Evolutionary conservation across 352 stramenopile species (phyloP).

Genomic region (Thalassiosira oceanica): DNA sequence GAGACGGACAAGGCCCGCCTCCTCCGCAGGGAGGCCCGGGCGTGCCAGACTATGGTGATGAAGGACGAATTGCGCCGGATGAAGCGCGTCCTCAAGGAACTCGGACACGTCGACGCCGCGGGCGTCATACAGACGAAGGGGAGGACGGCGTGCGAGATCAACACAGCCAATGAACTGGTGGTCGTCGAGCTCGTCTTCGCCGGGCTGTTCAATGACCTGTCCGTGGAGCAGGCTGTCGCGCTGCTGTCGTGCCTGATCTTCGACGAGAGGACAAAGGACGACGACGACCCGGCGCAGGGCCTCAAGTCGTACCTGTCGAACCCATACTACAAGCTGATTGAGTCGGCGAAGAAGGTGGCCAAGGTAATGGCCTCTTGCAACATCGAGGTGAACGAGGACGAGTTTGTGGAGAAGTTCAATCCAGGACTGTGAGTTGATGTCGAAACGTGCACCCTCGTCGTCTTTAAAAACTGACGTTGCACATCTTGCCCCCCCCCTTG

Average conservation of each 20-base stretch:
- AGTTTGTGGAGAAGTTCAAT: constrained; percentile 97
- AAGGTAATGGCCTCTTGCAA: constrained; percentile 72
- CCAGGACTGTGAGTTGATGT: too few relatives aligned
- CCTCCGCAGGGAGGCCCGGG: constrained; percentile 91
- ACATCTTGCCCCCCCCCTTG: too few relatives aligned
- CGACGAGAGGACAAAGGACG: constrained; percentile 92
- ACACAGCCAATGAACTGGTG: constrained; percentile 96
- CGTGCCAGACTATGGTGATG: constrained; percentile 94
- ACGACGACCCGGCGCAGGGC: constrained; percentile 67
- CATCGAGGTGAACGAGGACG: constrained; percentile 92
- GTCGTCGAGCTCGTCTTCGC: constrained; percentile 99
- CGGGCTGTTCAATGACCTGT: constrained; percentile 93
- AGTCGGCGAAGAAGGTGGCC: constrained; percentile 87
- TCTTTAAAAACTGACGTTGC: too few relatives aligned
- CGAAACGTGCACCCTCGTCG: too few relatives aligned
- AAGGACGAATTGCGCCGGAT: constrained; percentile 92
- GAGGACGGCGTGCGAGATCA: constrained; percentile 96
- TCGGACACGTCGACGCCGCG: constrained; percentile 90
- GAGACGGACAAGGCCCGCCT: constrained; percentile 89
- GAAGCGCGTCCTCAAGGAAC: too few relatives aligned
- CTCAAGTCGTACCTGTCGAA: constrained; percentile 69
- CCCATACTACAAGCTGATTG: constrained; percentile 92
- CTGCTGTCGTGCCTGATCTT: constrained; percentile 95
- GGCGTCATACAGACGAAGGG: constrained; percentile 93
- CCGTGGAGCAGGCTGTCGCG: constrained; percentile 95